These are phyloP conservation scores for Puccinia triticina DNA, from an alignment of 1,284 basidiomycete species.

Conservation along the genomic window DNA sequence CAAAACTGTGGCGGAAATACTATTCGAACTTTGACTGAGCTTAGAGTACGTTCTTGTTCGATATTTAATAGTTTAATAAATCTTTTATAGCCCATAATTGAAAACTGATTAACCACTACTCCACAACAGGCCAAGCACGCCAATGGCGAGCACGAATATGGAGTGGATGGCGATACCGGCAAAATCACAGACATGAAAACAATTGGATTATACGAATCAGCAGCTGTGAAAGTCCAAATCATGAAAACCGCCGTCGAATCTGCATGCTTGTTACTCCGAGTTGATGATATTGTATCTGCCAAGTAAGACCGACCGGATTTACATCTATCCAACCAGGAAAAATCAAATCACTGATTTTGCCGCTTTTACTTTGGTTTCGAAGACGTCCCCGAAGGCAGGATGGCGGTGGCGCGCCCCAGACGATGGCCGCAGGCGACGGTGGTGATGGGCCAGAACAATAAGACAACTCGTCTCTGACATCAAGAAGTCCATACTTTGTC, in stretches of 20 bases:
- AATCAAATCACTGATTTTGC: background rate
- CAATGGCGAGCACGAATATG: slow-evolving; percentile 84
- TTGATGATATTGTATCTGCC: slow-evolving; percentile 92
- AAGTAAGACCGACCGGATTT: slow-evolving; percentile 60
- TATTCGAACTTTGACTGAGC: slow-evolving; percentile 86
- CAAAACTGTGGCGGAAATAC: slow-evolving; percentile 96
- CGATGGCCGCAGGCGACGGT: slow-evolving; percentile 52
- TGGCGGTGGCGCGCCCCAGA: slow-evolving; percentile 53
- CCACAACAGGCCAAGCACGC: slow-evolving; percentile 81
- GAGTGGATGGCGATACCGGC: slow-evolving; percentile 91
- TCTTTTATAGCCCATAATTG: background rate
- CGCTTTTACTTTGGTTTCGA: background rate
- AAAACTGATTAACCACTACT: background rate
- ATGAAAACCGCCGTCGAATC: slow-evolving; percentile 97
- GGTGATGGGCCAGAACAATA: slow-evolving; percentile 52
- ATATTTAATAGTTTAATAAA: too few relatives aligned
- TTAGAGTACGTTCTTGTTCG: slow-evolving; percentile 67
- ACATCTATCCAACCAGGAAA: background rate
- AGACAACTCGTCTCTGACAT: background rate
- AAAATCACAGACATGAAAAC: slow-evolving; percentile 93
- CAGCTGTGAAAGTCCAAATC: slow-evolving; percentile 96
- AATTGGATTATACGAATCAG: slow-evolving; percentile 91
- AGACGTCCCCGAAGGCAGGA: slow-evolving; percentile 52
- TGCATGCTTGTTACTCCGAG: slow-evolving; percentile 84
- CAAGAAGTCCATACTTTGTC: too few relatives aligned